Evolutionary conservation across 768 basidiomycete genomes (phyloP), one percentile per base, ranked within the genome.

Genomic region (Phanerochaete sordida): DNA sequence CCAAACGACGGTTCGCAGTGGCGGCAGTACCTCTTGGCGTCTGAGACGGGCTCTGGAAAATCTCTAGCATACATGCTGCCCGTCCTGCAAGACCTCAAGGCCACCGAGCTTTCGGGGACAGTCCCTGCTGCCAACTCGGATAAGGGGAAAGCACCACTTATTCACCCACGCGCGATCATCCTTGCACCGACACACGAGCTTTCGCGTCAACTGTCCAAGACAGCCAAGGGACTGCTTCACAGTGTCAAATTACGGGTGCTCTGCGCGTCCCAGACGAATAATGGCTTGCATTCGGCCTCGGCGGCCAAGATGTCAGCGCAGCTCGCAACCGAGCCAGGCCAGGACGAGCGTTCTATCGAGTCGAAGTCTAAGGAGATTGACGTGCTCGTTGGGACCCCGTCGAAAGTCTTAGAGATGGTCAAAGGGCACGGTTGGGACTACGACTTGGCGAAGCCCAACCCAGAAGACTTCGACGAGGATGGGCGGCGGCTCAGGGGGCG

Each of bases 31-130:
- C 81, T 96, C 6, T 79, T 96, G 1, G 94, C 92, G 0, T 87
- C 90, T 0, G 93, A 95, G 72, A 96, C 93, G 0, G 94, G 95
- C 16, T 93, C 92, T 0, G 94, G 93, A 0, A 96, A 96, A 75
- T 93, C 90, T 1, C 82, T 95, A 28, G 94, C 95, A 1, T 96
- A 95, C 71, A 81, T 95, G 45, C 80, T 95, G 5, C 94, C 94
- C 0, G 72, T 95, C 56, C 78, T 96, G 1, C 90, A 95, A 64
- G 75, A 81, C 62, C 76, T 95, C 69, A 96, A 96, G 71, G 69
- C 75, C 50, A 76, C 81, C 2, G 93, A 95, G 69, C 57, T 76
- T 15, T 52, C 48, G 8, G 43, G 51, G 23, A 15, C 35, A 26
- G 24, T 52, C 24, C 30, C 56, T 27, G 28, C 24, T 13, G 46